Evolutionary conservation across 208 protist species (phyloP), one percentile per base, ranked within the genome.

Genomic region (Acanthamoeba lenticulata): DNA sequence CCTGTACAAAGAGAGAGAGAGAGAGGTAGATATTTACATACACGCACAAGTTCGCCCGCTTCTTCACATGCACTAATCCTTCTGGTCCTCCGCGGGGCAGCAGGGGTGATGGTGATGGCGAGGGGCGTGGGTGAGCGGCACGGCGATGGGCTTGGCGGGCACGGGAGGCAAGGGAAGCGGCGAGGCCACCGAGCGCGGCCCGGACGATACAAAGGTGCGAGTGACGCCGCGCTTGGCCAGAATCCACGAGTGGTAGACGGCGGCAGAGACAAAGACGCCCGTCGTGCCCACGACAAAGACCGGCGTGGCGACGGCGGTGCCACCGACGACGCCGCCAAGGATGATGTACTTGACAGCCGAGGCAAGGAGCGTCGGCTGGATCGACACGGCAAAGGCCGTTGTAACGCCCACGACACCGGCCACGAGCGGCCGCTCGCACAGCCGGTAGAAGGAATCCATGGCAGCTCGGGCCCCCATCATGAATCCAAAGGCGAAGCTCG

Each of bases 401-500:
- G 57, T 91, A 29, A 91, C 47, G 38, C 85, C 85, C 57, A 72
- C 85, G 17, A 62, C 85, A 21, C 55, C 38, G 5, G 85, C 85
- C 49, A 91, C 47, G n/a, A 72, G 47, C 45, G 55, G 57, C 55
- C 57, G 47, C 57, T 91, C 55, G 55, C 47, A 72, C 21, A 91
- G 52, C 32, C 85, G 38, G 85, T 91, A 91, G 85, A 91, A 72
- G 38, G 55, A 62, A 44, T 91, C 52, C 85, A 91, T 62, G 6
- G 85, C 85, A 24, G 57, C 47, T 21, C 38, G 65, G 47, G 55
- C 85, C 55, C 85, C 85, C 55, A 91, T 62, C 85, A 91, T 49
- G 85, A 91, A 91, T 34, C 85, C 85, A 52, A 91, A 91, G 85
- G 27, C 17, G 85, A 91, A 91, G 85, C 55, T 72, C 55, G 85